Evolutionary conservation across 2,329 filamentous ascomycete genomes (phyloP).

Genomic region (Aspergillus thermomutatus): DNA sequence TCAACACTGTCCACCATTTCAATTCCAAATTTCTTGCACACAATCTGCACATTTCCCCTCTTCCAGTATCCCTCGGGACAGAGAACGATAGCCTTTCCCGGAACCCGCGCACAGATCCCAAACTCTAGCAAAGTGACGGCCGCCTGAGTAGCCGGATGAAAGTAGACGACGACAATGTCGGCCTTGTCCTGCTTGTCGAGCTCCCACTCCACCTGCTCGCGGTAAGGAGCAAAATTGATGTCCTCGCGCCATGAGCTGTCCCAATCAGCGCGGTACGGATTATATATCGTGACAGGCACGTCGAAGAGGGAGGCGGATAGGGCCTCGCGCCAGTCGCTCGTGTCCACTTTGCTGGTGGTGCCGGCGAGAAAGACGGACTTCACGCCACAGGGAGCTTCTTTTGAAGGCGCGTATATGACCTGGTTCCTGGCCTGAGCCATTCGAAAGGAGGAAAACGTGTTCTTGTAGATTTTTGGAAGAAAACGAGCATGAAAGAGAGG

Average conservation of each 20-base stretch:
- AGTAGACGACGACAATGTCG: too few species aligned
- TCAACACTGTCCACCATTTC: too few species aligned
- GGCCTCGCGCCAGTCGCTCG: conserved; percentile 3
- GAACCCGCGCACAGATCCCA: too few species aligned
- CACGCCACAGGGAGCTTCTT: background rate
- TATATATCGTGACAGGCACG: conserved; percentile 3
- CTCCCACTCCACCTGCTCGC: conserved; percentile 7
- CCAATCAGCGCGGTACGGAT: conserved; percentile 6
- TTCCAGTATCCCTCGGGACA: too few species aligned
- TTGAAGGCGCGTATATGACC: conserved; percentile 3
- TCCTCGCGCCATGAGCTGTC: conserved; percentile 8
- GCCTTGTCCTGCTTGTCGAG: background rate
- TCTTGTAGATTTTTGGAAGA: too few species aligned
- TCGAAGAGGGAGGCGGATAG: conserved; percentile 3
- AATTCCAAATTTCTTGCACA: too few species aligned
- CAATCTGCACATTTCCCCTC: too few species aligned
- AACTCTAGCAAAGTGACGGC: too few species aligned
- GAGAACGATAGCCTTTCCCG: too few species aligned
- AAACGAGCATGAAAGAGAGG: too few species aligned
- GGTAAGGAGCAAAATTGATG: conserved; percentile 3
- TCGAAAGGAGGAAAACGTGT: too few species aligned
- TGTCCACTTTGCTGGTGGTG: conserved; percentile 2
- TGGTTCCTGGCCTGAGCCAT: background rate
- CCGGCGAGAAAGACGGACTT: conserved; percentile 5
- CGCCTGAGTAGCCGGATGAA: too few species aligned